Evolutionary conservation across 2,329 filamentous ascomycete genomes (phyloP).

Genomic region (Herpotrichia juniperi): DNA sequence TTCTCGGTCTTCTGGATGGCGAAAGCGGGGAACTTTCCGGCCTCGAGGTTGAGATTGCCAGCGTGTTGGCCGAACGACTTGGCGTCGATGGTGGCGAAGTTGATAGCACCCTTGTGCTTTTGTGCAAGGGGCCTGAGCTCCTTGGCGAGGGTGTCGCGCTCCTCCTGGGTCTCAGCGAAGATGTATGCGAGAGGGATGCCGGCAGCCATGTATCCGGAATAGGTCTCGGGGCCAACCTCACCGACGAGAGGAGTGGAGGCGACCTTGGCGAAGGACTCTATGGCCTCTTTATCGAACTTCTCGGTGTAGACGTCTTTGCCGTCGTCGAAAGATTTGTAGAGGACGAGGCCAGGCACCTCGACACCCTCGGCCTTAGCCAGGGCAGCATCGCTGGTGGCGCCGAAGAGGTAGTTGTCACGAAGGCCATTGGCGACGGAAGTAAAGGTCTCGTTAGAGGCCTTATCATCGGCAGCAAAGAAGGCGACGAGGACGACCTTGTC

Average conservation of each 20-base stretch:
- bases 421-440: slow-evolving; percentile 73
- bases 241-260: slow-evolving; percentile 89
- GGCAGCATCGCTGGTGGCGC: slow-evolving; percentile 79
- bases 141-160: slow-evolving; percentile 79
- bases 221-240: slow-evolving; percentile 96
- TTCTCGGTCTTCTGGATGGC: slow-evolving; percentile 95
- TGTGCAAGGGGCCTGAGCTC: slow-evolving; percentile 85
- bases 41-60: slow-evolving; percentile 94
- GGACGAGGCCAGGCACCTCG: slow-evolving; percentile 81
- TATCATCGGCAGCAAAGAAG: slow-evolving; percentile 81
- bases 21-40: slow-evolving; percentile 94
- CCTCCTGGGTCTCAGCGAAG: slow-evolving; percentile 90
- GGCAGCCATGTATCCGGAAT: slow-evolving; percentile 90
- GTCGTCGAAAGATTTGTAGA: slow-evolving; percentile 98
- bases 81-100: slow-evolving; percentile 97
- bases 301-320: slow-evolving; percentile 85
- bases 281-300: slow-evolving; percentile 79
- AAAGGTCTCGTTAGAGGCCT: slow-evolving; percentile 87
- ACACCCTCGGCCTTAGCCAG: slow-evolving; percentile 91
- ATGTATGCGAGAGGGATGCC: slow-evolving; percentile 96
- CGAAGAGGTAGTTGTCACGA: slow-evolving; percentile 92
- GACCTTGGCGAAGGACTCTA: slow-evolving; percentile 82
- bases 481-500: slow-evolving; percentile 96
- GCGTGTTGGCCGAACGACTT: slow-evolving; percentile 93
- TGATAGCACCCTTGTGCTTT: slow-evolving; percentile 91